Evolutionary conservation across 1,284 basidiomycete species (phyloP).

Genomic region (Malassezia slooffiae): DNA sequence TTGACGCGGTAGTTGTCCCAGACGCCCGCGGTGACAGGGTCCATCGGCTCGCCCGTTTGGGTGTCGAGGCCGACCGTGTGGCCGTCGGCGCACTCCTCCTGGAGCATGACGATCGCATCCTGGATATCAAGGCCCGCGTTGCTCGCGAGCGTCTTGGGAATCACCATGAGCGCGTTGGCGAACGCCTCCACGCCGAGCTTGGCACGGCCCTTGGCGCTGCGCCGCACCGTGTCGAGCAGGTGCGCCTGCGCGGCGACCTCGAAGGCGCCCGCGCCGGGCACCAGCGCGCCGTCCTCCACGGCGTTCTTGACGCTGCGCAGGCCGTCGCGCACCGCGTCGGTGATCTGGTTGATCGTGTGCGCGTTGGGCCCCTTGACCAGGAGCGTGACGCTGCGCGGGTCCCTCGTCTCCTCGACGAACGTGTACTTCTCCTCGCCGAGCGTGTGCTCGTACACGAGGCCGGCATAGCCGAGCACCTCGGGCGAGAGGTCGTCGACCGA

Average conservation of each 20-base stretch:
- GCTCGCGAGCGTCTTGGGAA: constrained; percentile 89
- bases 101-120: constrained; percentile 80
- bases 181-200: constrained; percentile 98
- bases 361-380: constrained; percentile 80
- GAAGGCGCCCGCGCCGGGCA: constrained; percentile 94
- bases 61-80: constrained; percentile 75
- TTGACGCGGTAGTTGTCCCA: constrained; percentile 99
- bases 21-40: constrained; percentile 85
- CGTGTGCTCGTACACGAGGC: constrained; percentile 96
- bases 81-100: constrained; percentile 76
- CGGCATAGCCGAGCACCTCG: constrained; percentile 87
- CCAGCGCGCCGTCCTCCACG: constrained; percentile 73
- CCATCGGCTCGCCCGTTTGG: constrained; percentile 86
- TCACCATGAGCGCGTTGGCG: constrained; percentile 83
- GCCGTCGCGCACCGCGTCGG: constrained; percentile 92
- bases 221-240: constrained; percentile 63
- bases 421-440: constrained; percentile 98
- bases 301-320: constrained; percentile 94
- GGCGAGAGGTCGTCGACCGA: constrained; percentile 92
- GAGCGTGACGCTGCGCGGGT: constrained; percentile 91
- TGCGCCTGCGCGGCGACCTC: constrained; percentile 85
- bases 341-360: constrained; percentile 90
- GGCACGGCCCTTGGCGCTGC: constrained; percentile 79
- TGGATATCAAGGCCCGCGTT: constrained; percentile 98
- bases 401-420: constrained; percentile 90